These are phyloP conservation scores for Globisporangium rhizosaccharum DNA, from an alignment of 352 stramenopile genomes.

Conservation along the genomic window DNA sequence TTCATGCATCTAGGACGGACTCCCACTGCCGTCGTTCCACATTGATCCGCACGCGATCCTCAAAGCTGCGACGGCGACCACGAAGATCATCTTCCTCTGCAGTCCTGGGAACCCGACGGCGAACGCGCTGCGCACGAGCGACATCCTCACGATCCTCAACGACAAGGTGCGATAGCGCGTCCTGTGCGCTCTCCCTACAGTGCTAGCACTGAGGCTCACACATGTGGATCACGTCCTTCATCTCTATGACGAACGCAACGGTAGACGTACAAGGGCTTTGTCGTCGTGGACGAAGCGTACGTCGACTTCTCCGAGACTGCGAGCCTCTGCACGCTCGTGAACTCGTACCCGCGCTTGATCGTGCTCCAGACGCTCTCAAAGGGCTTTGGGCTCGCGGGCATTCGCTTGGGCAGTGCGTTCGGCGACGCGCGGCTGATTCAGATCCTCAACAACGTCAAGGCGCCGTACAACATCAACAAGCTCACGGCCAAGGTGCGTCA, in stretches of 20 bases:
- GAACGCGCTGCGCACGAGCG: slow-evolving; percentile 88
- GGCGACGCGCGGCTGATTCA: slow-evolving; percentile 91
- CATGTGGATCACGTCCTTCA: neutral
- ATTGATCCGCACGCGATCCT: slow-evolving; percentile 87
- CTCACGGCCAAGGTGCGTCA: slow-evolving; percentile 80
- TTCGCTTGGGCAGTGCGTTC: slow-evolving; percentile 91
- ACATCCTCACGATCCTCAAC: slow-evolving; percentile 89
- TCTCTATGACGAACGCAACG: too few relatives aligned
- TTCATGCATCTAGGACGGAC: slow-evolving; percentile 16
- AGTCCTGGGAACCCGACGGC: slow-evolving; percentile 97
- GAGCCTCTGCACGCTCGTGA: slow-evolving; percentile 86
- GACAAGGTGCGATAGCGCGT: slow-evolving; percentile 31
- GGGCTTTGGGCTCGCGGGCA: slow-evolving; percentile 96
- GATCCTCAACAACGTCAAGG: slow-evolving; percentile 99
- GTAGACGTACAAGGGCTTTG: slow-evolving; percentile 86
- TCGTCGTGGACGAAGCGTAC: slow-evolving; percentile 99
- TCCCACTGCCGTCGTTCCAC: slow-evolving; percentile 69
- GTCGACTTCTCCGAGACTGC: slow-evolving; percentile 91
- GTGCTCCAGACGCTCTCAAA: slow-evolving; percentile 98
- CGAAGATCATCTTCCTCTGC: slow-evolving; percentile 97
- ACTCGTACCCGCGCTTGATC: slow-evolving; percentile 92
- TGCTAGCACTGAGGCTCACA: neutral
- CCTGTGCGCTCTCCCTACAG: neutral
- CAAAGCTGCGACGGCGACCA: slow-evolving; percentile 74
- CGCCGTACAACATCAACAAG: slow-evolving; percentile 99